A percentile compares a stretch with the other conserved stretches of the same genome.
Conservation (phyloP, 441 rosid genomes). For the Eutrema salsugineum region DNA sequence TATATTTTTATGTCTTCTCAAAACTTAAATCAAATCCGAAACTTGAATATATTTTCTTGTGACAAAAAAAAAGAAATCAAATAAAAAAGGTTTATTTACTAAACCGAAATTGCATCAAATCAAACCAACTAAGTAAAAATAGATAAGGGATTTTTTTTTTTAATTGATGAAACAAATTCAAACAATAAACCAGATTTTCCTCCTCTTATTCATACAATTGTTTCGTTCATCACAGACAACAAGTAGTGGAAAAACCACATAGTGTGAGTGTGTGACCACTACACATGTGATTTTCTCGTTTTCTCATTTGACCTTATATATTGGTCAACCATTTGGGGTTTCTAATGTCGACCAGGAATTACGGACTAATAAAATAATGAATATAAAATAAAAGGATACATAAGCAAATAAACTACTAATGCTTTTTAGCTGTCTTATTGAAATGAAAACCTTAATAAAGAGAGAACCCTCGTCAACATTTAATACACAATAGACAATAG, state of each 20-base stretch:
- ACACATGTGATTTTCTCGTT: neutral
- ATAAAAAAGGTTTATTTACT: too few species aligned
- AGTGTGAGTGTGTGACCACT: neutral
- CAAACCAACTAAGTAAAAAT: neutral
- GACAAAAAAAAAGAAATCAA: too few species aligned
- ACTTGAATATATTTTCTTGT: too few species aligned
- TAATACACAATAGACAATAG: neutral
- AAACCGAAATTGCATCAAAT: neutral
- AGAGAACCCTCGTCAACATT: slow-evolving; percentile 1
- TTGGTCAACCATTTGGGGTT: neutral
- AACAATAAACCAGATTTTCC: neutral
- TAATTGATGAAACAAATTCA: neutral
- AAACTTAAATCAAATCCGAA: too few species aligned
- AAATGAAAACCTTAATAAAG: slow-evolving; percentile 10
- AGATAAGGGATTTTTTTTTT: too few species aligned
- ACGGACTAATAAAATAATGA: neutral
- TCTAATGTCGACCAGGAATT: neutral
- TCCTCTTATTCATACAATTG: neutral
- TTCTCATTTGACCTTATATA: neutral
- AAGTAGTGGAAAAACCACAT: neutral
- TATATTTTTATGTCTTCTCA: too few species aligned
- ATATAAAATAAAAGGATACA: neutral
- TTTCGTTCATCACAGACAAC: neutral
- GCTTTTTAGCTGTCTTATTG: slow-evolving; percentile 15
- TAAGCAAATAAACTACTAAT: neutral